phyloP scores from a whole-genome alignment of 345 rosid species.

The Euclidium syriacum region DNA sequence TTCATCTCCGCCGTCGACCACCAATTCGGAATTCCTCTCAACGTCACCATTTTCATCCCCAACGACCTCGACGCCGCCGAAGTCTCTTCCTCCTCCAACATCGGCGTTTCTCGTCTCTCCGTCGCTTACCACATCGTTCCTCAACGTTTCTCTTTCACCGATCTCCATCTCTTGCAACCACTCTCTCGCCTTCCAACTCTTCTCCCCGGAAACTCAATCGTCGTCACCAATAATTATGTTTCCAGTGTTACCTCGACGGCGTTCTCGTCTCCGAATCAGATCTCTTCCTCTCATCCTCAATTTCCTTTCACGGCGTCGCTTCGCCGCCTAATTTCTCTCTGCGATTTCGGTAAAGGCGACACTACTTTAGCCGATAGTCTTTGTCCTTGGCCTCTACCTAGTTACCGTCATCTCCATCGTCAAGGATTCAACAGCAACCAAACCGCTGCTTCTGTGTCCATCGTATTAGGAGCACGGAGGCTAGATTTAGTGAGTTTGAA shows the following conservation, averaged over 20 bases:
- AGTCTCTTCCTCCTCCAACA: constrained; percentile 12
- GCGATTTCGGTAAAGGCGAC: constrained; percentile 21
- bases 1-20: constrained; percentile 40
- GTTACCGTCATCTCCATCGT: neutral
- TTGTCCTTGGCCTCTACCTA: neutral
- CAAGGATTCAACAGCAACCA: neutral
- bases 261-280: constrained; percentile 52
- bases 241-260: constrained; percentile 55
- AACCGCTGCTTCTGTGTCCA: neutral
- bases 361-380: constrained; percentile 16
- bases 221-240: constrained; percentile 53
- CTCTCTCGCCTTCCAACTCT: constrained; percentile 74
- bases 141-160: constrained; percentile 63
- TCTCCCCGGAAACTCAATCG: constrained; percentile 49
- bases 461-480: too few species aligned
- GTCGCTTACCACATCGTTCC: constrained; percentile 78
- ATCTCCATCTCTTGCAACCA: constrained; percentile 48
- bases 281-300: constrained; percentile 46
- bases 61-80: constrained; percentile 34
- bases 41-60: constrained; percentile 62
- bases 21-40: constrained; percentile 40
- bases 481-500: too few species aligned
- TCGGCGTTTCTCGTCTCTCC: constrained; percentile 12
- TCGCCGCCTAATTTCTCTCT: constrained; percentile 50
- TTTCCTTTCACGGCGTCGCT: constrained; percentile 62